phyloP scores from a whole-genome alignment of 805 yeast genomes.

The Lachancea quebecensis region DNA sequence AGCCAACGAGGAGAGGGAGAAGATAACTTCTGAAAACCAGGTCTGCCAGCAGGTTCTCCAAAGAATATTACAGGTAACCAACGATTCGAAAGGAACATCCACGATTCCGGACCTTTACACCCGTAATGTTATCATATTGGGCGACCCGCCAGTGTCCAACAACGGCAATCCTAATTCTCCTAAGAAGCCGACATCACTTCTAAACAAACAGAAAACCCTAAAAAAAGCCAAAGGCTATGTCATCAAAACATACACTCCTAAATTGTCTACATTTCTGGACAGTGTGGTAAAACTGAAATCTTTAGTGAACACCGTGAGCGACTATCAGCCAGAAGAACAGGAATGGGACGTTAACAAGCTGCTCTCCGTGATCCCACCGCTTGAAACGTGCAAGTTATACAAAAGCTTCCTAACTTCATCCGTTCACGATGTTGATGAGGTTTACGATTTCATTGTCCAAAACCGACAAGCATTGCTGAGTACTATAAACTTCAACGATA shows the following conservation, averaged over 20 bases:
- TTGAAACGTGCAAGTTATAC: slow-evolving; percentile 5
- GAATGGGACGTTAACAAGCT: slow-evolving; percentile 1
- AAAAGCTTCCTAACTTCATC: neutral
- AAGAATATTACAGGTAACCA: slow-evolving; percentile 27
- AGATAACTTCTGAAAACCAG: slow-evolving; percentile 26
- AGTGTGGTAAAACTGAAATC: slow-evolving; percentile 16
- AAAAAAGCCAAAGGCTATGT: slow-evolving; percentile 29
- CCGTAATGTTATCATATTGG: slow-evolving; percentile 31
- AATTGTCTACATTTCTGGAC: slow-evolving; percentile 22
- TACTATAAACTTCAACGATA: slow-evolving; percentile 15
- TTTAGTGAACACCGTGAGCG: slow-evolving; percentile 11
- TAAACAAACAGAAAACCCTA: slow-evolving; percentile 31
- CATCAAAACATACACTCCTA: slow-evolving; percentile 28
- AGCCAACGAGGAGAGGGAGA: slow-evolving; percentile 34
- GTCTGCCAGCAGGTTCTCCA: slow-evolving; percentile 25
- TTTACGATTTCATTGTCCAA: slow-evolving; percentile 4
- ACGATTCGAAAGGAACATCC: slow-evolving; percentile 34
- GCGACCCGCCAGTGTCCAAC: slow-evolving; percentile 7
- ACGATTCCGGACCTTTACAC: slow-evolving; percentile 38
- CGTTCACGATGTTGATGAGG: slow-evolving; percentile 1
- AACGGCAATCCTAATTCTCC: slow-evolving; percentile 26
- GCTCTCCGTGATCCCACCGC: slow-evolving; percentile 5
- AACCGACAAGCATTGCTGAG: slow-evolving; percentile 8
- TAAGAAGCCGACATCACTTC: slow-evolving; percentile 30
- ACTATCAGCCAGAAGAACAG: slow-evolving; percentile 3